phyloP scores from a whole-genome alignment of 2,329 filamentous ascomycete species.

The Orbilia javanica region DNA sequence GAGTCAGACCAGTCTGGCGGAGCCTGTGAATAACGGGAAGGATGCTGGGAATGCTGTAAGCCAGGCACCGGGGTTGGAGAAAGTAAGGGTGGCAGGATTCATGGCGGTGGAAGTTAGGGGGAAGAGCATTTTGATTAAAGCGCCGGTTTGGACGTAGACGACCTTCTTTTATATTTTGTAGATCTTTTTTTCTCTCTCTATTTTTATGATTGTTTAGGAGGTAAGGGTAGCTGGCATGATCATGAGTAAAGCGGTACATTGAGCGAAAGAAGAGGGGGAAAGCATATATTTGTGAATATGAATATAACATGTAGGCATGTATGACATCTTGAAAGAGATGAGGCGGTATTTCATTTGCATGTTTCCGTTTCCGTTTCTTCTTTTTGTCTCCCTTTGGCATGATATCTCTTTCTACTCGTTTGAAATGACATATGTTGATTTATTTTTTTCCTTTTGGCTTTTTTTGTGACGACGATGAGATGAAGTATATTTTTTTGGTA shows the following conservation, averaged over 20 bases:
- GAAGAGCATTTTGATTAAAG: constrained; percentile 80
- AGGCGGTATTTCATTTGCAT: constrained; percentile 28
- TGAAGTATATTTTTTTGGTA: not conserved
- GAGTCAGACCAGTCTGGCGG: constrained; percentile 48
- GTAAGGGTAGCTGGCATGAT: not conserved
- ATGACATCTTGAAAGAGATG: not conserved
- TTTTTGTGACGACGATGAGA: not conserved
- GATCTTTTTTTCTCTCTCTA: not conserved
- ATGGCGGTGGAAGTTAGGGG: constrained; percentile 80
- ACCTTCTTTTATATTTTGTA: not conserved
- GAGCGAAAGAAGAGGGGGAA: not conserved
- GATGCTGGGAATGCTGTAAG: not conserved
- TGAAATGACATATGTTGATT: not conserved
- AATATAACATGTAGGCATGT: constrained; percentile 17
- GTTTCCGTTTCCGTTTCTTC: not conserved
- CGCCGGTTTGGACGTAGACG: constrained; percentile 74
- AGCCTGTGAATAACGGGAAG: constrained; percentile 66
- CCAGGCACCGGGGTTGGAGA: constrained; percentile 63
- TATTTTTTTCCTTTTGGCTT: constrained; percentile 55
- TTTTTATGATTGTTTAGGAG: not conserved
- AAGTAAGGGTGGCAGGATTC: constrained; percentile 81
- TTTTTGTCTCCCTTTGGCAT: constrained; percentile 1
- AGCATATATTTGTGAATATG: constrained; percentile 1
- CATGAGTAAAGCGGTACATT: not conserved
- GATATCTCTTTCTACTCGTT: constrained; percentile 44